phyloP scores from a whole-genome alignment of 352 stramenopile genomes.

The Pythium utonaiense region DNA sequence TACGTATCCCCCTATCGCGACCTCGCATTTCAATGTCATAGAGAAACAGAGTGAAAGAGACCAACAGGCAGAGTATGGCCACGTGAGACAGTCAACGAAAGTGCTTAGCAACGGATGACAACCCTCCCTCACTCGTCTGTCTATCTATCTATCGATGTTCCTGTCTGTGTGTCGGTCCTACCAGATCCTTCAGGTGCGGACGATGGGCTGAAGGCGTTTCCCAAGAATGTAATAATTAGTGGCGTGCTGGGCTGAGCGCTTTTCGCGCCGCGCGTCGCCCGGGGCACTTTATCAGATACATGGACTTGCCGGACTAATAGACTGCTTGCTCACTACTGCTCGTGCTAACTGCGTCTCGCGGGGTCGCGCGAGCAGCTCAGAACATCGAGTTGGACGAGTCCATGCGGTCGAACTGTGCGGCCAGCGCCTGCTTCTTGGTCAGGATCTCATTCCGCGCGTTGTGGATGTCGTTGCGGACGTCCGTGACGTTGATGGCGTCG shows the following conservation, averaged over 20 bases:
- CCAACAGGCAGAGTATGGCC: neutral
- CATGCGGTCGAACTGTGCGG: slow-evolving; percentile 78
- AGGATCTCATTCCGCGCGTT: slow-evolving; percentile 86
- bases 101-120: neutral
- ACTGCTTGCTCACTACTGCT: too few relatives aligned
- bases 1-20: neutral
- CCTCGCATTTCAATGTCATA: slow-evolving; percentile 20
- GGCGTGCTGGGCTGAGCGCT: neutral
- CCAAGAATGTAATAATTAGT: slow-evolving; percentile 33
- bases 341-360: too few relatives aligned
- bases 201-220: neutral
- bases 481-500: slow-evolving; percentile 88
- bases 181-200: too few relatives aligned
- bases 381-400: slow-evolving; percentile 65
- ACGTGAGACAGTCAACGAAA: neutral
- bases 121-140: too few relatives aligned
- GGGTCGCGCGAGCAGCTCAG: too few relatives aligned
- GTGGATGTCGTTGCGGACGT: slow-evolving; percentile 82
- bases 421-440: slow-evolving; percentile 86
- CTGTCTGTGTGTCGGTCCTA: too few relatives aligned
- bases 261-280: too few relatives aligned
- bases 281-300: neutral
- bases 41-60: slow-evolving; percentile 16
- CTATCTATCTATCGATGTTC: too few relatives aligned
- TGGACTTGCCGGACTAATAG: neutral